Evolutionary conservation across 2,329 filamentous ascomycete genomes (phyloP).

Genomic region (Aureobasidium sp.): DNA sequence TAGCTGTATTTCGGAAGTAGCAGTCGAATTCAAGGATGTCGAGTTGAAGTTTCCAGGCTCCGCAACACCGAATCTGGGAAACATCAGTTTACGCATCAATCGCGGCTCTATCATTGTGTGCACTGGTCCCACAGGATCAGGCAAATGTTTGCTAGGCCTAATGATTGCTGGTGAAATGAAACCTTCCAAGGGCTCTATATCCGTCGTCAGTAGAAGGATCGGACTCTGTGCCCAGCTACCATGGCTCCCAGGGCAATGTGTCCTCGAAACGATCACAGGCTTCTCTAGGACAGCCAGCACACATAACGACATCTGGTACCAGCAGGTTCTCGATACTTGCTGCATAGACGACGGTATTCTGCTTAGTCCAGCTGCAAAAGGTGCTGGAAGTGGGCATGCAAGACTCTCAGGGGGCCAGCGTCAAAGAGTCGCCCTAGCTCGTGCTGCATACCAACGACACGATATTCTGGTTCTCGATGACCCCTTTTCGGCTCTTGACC

Average conservation of each 20-base stretch:
- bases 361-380: constrained; percentile 30
- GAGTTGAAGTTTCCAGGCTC: background rate
- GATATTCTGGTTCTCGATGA: constrained; percentile 44
- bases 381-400: constrained; percentile 42
- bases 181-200: background rate
- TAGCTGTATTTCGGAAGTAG: too few relatives aligned
- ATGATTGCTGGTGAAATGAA: constrained; percentile 20
- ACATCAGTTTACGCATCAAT: constrained; percentile 31
- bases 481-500: constrained; percentile 42
- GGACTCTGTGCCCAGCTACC: constrained; percentile 16
- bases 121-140: constrained; percentile 42
- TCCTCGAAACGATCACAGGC: constrained; percentile 71
- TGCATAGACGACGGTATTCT: constrained; percentile 20
- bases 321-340: constrained; percentile 16
- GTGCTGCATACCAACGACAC: constrained; percentile 43
- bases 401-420: constrained; percentile 44
- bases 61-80: background rate
- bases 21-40: background rate
- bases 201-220: background rate
- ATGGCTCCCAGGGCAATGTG: constrained; percentile 76
- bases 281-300: constrained; percentile 31
- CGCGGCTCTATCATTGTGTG: constrained; percentile 38
- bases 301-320: constrained; percentile 27
- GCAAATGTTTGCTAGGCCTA: constrained; percentile 43
- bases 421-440: constrained; percentile 44